phyloP scores from a whole-genome alignment of 75 land plant genomes.

The Cryptomeria japonica region DNA sequence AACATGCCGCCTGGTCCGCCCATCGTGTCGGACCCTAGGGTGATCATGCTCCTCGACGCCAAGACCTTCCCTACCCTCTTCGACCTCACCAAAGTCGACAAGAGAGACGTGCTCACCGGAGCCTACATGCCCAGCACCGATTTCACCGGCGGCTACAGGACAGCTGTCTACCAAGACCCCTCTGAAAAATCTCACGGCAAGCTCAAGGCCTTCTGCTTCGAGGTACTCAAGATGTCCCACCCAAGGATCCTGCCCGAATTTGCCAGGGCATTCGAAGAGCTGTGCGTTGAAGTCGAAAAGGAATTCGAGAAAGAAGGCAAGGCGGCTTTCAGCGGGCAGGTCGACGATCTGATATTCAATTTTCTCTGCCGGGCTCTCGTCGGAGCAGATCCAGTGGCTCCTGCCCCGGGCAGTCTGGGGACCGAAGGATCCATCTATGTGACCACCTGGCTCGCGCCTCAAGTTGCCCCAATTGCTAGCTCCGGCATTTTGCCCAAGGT shows the following conservation, averaged over 20 bases:
- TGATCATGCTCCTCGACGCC: constrained; percentile 74
- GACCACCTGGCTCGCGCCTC: constrained; percentile 19
- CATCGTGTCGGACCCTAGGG: constrained; percentile 47
- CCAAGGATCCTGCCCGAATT: constrained; percentile 64
- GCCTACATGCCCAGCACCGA: constrained; percentile 68
- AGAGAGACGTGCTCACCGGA: constrained; percentile 64
- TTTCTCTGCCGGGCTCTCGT: constrained; percentile 53
- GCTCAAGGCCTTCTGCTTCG: constrained; percentile 59
- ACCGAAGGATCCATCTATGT: constrained; percentile 47
- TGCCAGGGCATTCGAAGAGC: constrained; percentile 29
- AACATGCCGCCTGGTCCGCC: constrained; percentile 87
- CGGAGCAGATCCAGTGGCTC: constrained; percentile 44
- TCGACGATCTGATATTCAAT: constrained; percentile 54
- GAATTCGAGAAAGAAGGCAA: constrained; percentile 38
- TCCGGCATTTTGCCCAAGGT: constrained; percentile 53
- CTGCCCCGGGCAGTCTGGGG: constrained; percentile 53
- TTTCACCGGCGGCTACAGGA: constrained; percentile 72
- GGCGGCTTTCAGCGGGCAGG: constrained; percentile 31
- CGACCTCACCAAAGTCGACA: constrained; percentile 71
- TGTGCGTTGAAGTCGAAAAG: constrained; percentile 44
- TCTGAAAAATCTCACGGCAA: constrained; percentile 70
- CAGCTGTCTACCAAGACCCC: constrained; percentile 73
- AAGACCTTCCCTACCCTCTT: constrained; percentile 80
- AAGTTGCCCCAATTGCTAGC: constrained; percentile 55
- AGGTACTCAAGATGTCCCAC: constrained; percentile 38